phyloP scores from a whole-genome alignment of 179 eudicot genomes.

The Spergularia azorica region DNA sequence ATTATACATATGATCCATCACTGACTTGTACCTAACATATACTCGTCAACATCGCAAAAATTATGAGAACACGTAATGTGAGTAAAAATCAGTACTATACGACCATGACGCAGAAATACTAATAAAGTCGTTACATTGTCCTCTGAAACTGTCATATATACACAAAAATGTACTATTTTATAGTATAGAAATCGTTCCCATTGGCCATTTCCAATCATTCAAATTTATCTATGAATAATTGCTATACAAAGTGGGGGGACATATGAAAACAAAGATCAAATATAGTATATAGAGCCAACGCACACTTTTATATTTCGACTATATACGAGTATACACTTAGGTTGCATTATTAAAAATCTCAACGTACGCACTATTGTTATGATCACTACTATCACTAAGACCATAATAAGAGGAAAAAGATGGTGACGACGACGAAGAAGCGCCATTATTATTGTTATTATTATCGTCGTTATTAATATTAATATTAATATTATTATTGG shows the following conservation, averaged over 20 bases:
- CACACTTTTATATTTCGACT: not conserved
- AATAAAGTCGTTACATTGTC: too few relatives aligned
- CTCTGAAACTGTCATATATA: too few relatives aligned
- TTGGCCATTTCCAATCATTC: not conserved
- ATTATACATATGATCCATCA: too few relatives aligned
- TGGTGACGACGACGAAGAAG: conserved; percentile 4
- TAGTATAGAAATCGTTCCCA: too few relatives aligned
- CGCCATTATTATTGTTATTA: not conserved
- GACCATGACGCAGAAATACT: too few relatives aligned
- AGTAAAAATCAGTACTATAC: too few relatives aligned
- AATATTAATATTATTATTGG: not conserved
- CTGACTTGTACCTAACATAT: too few relatives aligned
- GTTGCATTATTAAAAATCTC: not conserved
- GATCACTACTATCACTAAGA: not conserved
- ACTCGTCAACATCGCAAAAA: too few relatives aligned
- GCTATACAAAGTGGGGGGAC: not conserved
- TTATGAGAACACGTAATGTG: too few relatives aligned
- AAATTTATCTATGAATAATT: not conserved
- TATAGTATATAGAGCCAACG: not conserved
- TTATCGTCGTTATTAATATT: not conserved
- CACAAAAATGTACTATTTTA: too few relatives aligned
- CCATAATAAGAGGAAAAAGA: conserved; percentile 9
- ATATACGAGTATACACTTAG: not conserved
- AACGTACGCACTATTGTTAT: conserved; percentile 4
- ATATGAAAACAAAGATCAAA: not conserved